Evolutionary conservation across 2,329 filamentous ascomycete genomes (phyloP), one percentile per base, ranked within the genome.

Genomic region (Trichoderma breve): DNA sequence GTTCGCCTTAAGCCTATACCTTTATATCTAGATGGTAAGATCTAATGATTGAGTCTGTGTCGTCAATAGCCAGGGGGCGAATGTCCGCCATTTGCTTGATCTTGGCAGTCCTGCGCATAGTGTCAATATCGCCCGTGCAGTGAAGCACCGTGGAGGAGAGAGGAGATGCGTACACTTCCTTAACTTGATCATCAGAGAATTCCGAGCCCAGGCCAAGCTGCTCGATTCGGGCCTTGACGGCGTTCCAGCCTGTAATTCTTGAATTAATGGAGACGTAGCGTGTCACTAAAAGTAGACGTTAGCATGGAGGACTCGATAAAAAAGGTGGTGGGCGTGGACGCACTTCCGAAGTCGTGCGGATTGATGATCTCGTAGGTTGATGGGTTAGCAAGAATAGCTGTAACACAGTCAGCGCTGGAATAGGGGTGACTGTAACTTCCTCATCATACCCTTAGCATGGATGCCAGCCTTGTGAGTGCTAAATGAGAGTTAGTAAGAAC

Each of bases 31-130:
- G 39, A 43, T 43, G 39, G 39, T 43, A 43, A 43, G 39, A 43
- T 8, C 39, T 43, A 43, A 43, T 43, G 39, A 43, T 43, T 43
- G 39, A 43, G 83, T 97, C 94, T 18, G 93, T 91, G 79, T 98
- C 95, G 81, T 98, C 95, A 75, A 97, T 91, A 72, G 93, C 93
- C 75, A 97, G 91, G 70, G 92, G 92, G 74, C 93, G 87, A 64
- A 97, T 90, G 77, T 97, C 94, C 62, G 94, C 94, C 81, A 97
- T 84, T 57, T 89, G 88, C 92, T 98, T 97, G 87, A 97, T 96
- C 90, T 97, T 97, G 43, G 43, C 34, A 57, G 63, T 11, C n/a
- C 43, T 47, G n/a, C 9, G 18, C 18, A 47, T n/a, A 21, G 9
- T 47, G 43, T 47, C 43, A 47, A 43, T 18, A 43, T 18, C 36